Evolutionary conservation across 192 early-diverging fungal genomes (phyloP).

Genomic region (Backusella liffmaniae): DNA sequence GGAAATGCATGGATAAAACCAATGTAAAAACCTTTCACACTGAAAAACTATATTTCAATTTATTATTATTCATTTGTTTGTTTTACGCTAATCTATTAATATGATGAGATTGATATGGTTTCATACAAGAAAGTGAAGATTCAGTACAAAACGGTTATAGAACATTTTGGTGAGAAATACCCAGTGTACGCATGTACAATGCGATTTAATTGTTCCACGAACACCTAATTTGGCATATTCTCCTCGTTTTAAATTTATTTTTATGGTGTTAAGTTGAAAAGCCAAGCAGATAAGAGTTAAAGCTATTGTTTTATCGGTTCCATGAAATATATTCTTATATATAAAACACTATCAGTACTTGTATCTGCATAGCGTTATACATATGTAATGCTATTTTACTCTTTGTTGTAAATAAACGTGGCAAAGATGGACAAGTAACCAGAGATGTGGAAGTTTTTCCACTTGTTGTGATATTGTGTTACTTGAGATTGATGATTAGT

Average conservation of each 20-base stretch:
- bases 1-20: not conserved
- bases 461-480: not conserved
- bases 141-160: not conserved
- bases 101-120: not conserved
- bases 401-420: not conserved
- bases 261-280: not conserved
- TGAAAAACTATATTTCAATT: not conserved
- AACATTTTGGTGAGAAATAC: not conserved
- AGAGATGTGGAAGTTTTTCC: not conserved
- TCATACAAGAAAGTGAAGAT: not conserved
- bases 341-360: not conserved
- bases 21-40: not conserved
- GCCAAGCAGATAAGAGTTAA: not conserved
- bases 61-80: not conserved
- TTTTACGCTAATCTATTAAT: not conserved
- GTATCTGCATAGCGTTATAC: not conserved
- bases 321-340: not conserved
- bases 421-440: not conserved
- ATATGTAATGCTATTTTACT: not conserved
- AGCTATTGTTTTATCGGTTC: not conserved
- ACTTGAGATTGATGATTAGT: not conserved
- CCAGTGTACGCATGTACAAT: not conserved
- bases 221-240: not conserved
- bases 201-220: not conserved
- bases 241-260: conserved; percentile 2